phyloP scores from a whole-genome alignment of 208 protist species.

The Leptomonas seymouri region DNA sequence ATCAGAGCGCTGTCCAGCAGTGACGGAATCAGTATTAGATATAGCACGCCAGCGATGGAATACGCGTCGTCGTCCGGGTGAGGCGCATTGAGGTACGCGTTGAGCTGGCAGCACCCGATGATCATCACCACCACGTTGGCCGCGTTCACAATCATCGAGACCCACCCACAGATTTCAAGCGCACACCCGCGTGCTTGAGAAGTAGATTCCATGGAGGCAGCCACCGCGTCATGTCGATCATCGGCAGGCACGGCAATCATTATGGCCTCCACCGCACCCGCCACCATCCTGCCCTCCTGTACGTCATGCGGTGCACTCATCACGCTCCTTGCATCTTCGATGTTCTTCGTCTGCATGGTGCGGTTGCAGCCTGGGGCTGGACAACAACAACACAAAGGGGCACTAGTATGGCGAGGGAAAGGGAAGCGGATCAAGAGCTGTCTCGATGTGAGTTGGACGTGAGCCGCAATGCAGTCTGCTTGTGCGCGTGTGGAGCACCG shows the following conservation, averaged over 20 bases:
- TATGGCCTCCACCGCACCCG: no score
- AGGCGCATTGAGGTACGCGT: not conserved
- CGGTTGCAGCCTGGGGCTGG: no score
- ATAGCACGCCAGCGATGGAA: not conserved
- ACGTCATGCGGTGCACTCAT: no score
- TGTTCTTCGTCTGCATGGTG: no score
- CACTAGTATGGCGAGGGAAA: no score
- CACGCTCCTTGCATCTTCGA: no score
- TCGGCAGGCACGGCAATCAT: not conserved
- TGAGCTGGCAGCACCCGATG: not conserved
- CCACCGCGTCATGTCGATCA: not conserved
- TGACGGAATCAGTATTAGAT: not conserved
- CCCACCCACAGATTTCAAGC: not conserved
- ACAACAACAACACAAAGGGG: no score
- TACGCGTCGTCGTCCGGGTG: conserved; percentile 10
- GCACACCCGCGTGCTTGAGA: not conserved
- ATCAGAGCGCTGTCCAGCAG: not conserved
- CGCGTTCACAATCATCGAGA: not conserved
- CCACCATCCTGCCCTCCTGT: no score
- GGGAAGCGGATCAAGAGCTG: no score
- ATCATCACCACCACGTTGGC: not conserved
- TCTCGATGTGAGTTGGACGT: no score
- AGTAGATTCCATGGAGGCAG: not conserved
- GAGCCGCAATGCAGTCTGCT: no score
- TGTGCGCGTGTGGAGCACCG: no score